These are phyloP conservation scores for Umbelopsis sp. DNA, from an alignment of 192 early-diverging fungal species.

Conservation along the genomic window DNA sequence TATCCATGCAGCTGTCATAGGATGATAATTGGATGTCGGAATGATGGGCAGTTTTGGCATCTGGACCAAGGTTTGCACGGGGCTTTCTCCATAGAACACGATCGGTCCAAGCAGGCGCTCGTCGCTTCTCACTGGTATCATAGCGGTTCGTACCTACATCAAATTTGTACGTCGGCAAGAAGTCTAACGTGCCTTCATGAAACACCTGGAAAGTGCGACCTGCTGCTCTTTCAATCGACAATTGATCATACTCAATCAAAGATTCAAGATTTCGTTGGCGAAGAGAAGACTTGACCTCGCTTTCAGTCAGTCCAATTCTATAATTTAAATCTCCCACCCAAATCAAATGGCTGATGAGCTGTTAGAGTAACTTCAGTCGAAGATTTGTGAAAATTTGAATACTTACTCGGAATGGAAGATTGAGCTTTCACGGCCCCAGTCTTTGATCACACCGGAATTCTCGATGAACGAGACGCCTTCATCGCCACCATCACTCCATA, in stretches of 20 bases:
- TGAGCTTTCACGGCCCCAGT: slow-evolving; percentile 35
- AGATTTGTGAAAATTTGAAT: neutral
- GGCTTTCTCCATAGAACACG: slow-evolving; percentile 83
- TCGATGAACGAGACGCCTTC: slow-evolving; percentile 36
- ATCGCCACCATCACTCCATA: slow-evolving; percentile 39
- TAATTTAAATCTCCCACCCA: slow-evolving; percentile 98
- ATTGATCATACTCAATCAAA: slow-evolving; percentile 84
- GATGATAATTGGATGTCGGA: slow-evolving; percentile 44
- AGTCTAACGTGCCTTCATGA: slow-evolving; percentile 75
- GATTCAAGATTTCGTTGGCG: slow-evolving; percentile 58
- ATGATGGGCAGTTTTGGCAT: slow-evolving; percentile 39
- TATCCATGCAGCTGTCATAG: slow-evolving; percentile 65
- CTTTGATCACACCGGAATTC: neutral
- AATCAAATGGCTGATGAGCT: slow-evolving; percentile 64
- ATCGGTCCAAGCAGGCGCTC: slow-evolving; percentile 93
- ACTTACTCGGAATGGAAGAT: slow-evolving; percentile 76
- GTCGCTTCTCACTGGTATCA: slow-evolving; percentile 82
- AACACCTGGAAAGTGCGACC: slow-evolving; percentile 84
- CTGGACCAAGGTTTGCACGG: slow-evolving; percentile 29
- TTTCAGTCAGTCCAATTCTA: slow-evolving; percentile 70
- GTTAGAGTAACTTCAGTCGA: neutral
- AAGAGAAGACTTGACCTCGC: slow-evolving; percentile 59
- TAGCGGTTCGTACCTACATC: slow-evolving; percentile 80
- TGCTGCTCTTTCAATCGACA: slow-evolving; percentile 63
- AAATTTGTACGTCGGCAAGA: slow-evolving; percentile 93